Percentiles rank a stretch among this genome's conserved stretches.
These are phyloP conservation scores for Porphyra umbilicalis DNA, from an alignment of 31 red algal species.

Conservation along the genomic window DNA sequence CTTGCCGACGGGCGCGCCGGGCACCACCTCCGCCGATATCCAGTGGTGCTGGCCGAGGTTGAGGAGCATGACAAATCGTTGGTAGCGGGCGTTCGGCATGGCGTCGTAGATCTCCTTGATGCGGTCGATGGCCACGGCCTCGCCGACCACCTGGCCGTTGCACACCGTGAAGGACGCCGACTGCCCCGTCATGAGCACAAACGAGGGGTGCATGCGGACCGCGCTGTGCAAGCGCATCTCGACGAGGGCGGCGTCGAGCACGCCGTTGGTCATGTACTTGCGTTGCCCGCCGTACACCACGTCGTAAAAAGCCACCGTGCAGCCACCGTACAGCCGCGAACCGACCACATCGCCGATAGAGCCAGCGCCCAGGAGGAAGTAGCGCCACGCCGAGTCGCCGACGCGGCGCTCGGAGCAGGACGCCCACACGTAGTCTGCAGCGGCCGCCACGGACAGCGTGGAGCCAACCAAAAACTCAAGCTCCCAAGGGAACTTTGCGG, in stretches of 20 bases:
- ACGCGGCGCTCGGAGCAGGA: neutral
- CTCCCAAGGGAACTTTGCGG: neutral
- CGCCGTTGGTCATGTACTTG: neutral
- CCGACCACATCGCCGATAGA: neutral
- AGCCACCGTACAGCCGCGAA: neutral
- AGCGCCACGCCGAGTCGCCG: neutral
- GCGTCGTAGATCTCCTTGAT: too few species aligned
- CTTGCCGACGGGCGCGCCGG: neutral
- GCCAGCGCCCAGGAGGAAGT: neutral
- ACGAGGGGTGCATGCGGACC: too few species aligned
- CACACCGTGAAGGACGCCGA: too few species aligned
- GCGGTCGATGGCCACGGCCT: too few species aligned
- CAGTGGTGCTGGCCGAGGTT: neutral
- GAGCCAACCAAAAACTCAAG: neutral
- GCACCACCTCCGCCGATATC: neutral
- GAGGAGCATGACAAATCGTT: too few species aligned
- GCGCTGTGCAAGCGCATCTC: too few species aligned
- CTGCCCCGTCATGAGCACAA: too few species aligned
- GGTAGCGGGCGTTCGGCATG: too few species aligned
- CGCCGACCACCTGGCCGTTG: too few species aligned
- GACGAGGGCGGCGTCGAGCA: too few species aligned
- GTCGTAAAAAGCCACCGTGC: neutral
- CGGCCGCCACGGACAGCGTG: neutral
- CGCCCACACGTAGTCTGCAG: neutral
- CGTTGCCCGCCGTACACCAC: neutral